Conservation (phyloP, 2,329 filamentous ascomycete genomes). For the Alternaria burnsii region DNA sequence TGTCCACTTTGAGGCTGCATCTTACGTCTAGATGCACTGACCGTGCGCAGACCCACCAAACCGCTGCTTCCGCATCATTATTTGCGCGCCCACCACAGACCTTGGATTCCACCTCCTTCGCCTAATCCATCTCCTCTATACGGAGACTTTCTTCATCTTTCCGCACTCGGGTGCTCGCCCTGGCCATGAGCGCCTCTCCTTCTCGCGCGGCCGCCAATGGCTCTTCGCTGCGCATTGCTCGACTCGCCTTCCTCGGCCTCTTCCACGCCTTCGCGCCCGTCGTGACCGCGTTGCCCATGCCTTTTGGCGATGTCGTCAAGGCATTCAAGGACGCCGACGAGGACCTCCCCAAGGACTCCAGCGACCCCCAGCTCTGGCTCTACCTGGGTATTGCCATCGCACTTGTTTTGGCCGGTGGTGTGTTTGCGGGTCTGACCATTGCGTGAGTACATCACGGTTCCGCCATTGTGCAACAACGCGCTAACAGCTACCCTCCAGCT, state of each 20-base stretch:
- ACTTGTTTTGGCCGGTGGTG: conserved; percentile 86
- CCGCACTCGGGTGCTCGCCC: conserved; percentile 25
- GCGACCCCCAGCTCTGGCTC: conserved; percentile 76
- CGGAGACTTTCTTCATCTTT: conserved; percentile 21
- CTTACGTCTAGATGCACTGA: background rate
- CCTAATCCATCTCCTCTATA: conserved; percentile 7
- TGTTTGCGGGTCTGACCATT: conserved; percentile 93
- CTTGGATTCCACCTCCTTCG: background rate
- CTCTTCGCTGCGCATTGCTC: conserved; percentile 34
- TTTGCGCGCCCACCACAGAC: conserved; percentile 16
- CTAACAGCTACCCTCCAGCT: conserved; percentile 47
- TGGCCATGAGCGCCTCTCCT: conserved; percentile 40
- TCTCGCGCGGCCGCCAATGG: conserved; percentile 40
- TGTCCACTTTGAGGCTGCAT: background rate
- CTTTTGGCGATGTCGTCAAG: conserved; percentile 32
- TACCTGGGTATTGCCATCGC: conserved; percentile 80
- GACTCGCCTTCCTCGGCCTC: conserved; percentile 40
- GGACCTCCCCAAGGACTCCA: conserved; percentile 46
- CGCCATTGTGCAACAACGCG: conserved; percentile 9
- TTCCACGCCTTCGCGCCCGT: conserved; percentile 45
- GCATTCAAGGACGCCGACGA: conserved; percentile 33
- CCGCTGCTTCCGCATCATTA: conserved; percentile 18
- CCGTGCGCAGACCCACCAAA: conserved; percentile 10
- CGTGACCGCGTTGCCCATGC: conserved; percentile 46
- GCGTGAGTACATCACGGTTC: conserved; percentile 63